phyloP scores from a whole-genome alignment of 2,329 filamentous ascomycete species.

The Tolypocladium paradoxum region DNA sequence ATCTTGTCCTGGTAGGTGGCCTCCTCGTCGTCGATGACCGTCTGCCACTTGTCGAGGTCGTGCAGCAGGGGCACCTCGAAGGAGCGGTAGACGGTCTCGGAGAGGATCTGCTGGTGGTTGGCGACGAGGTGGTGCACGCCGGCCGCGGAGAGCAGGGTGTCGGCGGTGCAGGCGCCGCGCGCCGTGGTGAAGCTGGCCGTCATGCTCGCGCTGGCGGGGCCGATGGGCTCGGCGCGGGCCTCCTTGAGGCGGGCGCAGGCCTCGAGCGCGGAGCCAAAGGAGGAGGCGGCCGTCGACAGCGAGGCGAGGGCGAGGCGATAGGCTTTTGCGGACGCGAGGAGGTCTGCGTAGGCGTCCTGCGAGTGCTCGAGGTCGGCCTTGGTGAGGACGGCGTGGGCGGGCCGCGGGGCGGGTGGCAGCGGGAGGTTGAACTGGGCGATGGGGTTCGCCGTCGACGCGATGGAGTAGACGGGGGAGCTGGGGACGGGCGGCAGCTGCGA shows the following conservation, averaged over 20 bases:
- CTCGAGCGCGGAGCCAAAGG: constrained; percentile 55
- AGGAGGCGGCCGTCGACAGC: constrained; percentile 49
- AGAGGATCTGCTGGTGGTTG: constrained; percentile 60
- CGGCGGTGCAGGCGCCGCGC: constrained; percentile 46
- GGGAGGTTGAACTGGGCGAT: constrained; percentile 49
- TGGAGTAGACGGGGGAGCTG: constrained; percentile 51
- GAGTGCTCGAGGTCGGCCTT: constrained; percentile 53
- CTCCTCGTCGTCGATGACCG: constrained; percentile 54
- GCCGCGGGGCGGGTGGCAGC: constrained; percentile 46
- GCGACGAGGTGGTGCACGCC: constrained; percentile 58
- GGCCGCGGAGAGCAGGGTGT: constrained; percentile 49
- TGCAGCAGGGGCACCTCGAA: constrained; percentile 62
- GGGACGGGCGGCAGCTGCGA: constrained; percentile 51
- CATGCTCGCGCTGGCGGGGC: constrained; percentile 27
- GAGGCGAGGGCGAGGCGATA: constrained; percentile 52
- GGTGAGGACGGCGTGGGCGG: constrained; percentile 48
- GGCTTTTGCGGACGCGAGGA: constrained; percentile 50
- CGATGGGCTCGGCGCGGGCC: constrained; percentile 48
- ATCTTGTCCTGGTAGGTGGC: constrained; percentile 46
- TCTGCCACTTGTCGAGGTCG: constrained; percentile 55
- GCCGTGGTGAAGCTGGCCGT: constrained; percentile 36
- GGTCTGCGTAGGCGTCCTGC: constrained; percentile 50
- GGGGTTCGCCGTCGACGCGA: constrained; percentile 51
- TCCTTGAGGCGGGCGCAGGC: constrained; percentile 59
- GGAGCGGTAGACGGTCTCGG: constrained; percentile 55